These are phyloP conservation scores for Haplosporangium gracile DNA, from an alignment of 192 early-diverging fungal species.

Conservation along the genomic window DNA sequence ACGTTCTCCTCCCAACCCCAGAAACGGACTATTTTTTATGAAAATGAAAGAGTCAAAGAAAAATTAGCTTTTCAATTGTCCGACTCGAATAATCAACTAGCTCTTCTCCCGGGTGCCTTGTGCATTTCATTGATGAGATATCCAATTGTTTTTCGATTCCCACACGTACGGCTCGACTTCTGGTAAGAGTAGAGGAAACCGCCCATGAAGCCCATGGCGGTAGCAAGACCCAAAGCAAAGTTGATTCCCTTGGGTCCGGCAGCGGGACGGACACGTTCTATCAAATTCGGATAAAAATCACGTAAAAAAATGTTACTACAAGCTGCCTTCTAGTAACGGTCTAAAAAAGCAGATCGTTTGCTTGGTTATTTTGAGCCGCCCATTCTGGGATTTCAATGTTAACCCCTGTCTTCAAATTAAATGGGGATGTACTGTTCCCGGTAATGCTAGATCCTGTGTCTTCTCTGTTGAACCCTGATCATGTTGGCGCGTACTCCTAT, in stretches of 20 bases:
- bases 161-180: constrained; percentile 75
- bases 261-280: constrained; percentile 67
- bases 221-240: constrained; percentile 66
- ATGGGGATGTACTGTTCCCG: neutral
- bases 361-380: neutral
- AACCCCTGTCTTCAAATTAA: neutral
- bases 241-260: constrained; percentile 59
- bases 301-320: neutral
- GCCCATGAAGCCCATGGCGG: constrained; percentile 64
- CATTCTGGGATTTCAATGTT: neutral
- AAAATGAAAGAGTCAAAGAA: constrained; percentile 13
- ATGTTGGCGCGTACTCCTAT: neutral
- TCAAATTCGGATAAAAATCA: constrained; percentile 37
- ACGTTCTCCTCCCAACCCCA: constrained; percentile 93
- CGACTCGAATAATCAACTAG: neutral
- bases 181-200: constrained; percentile 89
- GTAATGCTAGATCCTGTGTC: neutral
- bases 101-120: neutral
- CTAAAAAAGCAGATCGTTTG: neutral
- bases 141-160: neutral
- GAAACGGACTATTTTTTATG: constrained; percentile 78
- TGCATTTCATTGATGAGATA: neutral
- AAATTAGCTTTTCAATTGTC: neutral
- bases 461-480: neutral
- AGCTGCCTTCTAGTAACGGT: neutral